Conservation (phyloP, 176 grass and related monocot genomes). For the Zea luxurians region DNA sequence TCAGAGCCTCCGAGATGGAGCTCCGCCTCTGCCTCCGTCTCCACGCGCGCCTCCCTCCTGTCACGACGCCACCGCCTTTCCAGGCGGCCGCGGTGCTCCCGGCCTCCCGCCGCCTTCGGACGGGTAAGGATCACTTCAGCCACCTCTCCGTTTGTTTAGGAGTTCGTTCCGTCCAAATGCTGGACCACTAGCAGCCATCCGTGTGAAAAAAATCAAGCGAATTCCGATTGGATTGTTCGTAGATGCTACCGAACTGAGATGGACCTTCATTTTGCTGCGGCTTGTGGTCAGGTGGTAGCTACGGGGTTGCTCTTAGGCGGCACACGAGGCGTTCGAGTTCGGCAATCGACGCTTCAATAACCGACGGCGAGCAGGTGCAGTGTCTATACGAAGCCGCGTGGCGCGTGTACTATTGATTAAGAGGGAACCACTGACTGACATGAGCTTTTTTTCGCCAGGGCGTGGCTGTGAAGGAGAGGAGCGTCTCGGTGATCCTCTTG, state of each 20-base stretch:
- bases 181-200: no score
- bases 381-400: not conserved
- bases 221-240: not conserved
- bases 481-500: constrained; percentile 88
- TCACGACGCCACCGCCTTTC: not conserved
- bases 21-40: constrained; percentile 33
- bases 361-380: constrained; percentile 39
- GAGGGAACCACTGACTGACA: not conserved
- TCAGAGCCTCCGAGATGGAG: constrained; percentile 41
- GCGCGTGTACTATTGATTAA: not conserved
- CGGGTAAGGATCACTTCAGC: constrained; percentile 16
- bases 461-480: constrained; percentile 67
- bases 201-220: not conserved
- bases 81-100: not conserved
- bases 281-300: constrained; percentile 34
- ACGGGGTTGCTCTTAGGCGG: constrained; percentile 19
- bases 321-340: constrained; percentile 23
- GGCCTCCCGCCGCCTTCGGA: constrained; percentile 15
- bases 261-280: not conserved
- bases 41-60: constrained; percentile 15
- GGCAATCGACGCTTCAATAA: constrained; percentile 28
- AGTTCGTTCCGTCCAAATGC: not conserved
- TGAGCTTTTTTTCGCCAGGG: constrained; percentile 34
- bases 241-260: constrained; percentile 13
- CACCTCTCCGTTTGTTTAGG: not conserved